Base-by-base conservation (phyloP, 495 filamentous ascomycete genomes). In the Penicillium longicatenatum region DNA sequence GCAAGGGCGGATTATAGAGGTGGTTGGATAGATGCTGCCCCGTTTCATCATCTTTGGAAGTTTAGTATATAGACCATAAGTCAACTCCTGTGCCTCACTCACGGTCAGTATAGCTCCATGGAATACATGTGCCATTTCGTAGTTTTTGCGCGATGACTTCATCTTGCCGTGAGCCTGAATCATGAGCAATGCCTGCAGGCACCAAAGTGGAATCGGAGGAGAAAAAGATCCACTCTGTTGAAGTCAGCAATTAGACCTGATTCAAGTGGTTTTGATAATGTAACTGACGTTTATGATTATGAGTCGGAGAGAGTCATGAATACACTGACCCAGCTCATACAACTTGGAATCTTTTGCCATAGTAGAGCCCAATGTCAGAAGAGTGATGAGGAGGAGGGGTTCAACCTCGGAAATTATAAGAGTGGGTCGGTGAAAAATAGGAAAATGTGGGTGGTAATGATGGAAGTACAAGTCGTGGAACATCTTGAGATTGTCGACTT, bases 371-470 rank as follows among this genome's bases (percentile, higher is more conserved):
- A 48, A 48, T n/a, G 22, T 48, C 24, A 48, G 12, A 30, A 48
- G 20, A 16, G 45, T 11, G 7, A 26, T n/a, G 14, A 48, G 22
- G 17, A 48, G 24, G 6, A 48, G 16, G 6, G 45, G 45, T 7
- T 22, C 21, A 17, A 26, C n/a, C 9, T 30, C 21, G 12, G 45
- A 29, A n/a, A 26, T 14, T 3, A 22, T 21, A 1, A 55, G 45
- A 0, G 56, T 63, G 9, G 57, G 47, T 33, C 55, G 46, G 37
- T 63, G 60, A 14, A 59, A 19, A 14, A 63, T 63, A 16, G 60
- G 60, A 21, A 63, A 63, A 55, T 63, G 60, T 3, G 60, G 60
- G 30, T 63, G 60, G n/a, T 63, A 63, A 42, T 63, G 44, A 19
- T 63, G 24, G 37, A 63, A 59, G 19, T 59, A 63, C 4, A 63